A percentile compares a stretch with the other conserved stretches of the same genome.
These are phyloP conservation scores for Hyparrhenia diplandra DNA, from an alignment of 176 grass and related monocot species.

Conservation along the genomic window DNA sequence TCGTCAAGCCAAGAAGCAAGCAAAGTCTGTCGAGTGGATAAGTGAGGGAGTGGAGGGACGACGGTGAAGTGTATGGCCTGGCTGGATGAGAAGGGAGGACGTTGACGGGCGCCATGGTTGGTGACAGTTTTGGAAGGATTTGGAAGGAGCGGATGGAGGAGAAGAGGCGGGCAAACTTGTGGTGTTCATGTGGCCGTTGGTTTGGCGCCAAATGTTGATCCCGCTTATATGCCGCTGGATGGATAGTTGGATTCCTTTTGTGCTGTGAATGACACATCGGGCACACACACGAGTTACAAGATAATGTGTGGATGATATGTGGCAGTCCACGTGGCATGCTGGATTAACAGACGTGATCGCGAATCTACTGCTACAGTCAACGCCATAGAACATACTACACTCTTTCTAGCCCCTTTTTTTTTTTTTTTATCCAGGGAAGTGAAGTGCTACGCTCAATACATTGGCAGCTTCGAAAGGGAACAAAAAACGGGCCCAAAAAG, in stretches of 20 bases:
- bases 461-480: not conserved
- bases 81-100: conserved; percentile 2
- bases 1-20: not conserved
- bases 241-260: not conserved
- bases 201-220: conserved; percentile 42
- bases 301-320: conserved; percentile 11
- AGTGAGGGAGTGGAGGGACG: conserved; percentile 19
- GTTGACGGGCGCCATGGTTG: conserved; percentile 31
- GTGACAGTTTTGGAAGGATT: conserved; percentile 58
- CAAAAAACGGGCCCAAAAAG: not conserved
- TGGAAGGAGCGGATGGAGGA: conserved; percentile 36
- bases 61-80: conserved; percentile 48
- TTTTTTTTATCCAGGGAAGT: not conserved
- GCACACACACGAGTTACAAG: not conserved
- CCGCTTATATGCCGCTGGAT: not conserved
- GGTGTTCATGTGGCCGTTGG: conserved; percentile 20
- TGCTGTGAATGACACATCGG: not conserved
- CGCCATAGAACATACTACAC: not conserved
- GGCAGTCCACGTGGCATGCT: not conserved
- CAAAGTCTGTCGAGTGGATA: not conserved
- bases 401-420: not conserved
- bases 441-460: not conserved
- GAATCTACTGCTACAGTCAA: not conserved
- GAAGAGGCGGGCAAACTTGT: conserved; percentile 10
- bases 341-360: not conserved